phyloP scores from a whole-genome alignment of 75 land plant genomes.

The Pinus albicaulis region DNA sequence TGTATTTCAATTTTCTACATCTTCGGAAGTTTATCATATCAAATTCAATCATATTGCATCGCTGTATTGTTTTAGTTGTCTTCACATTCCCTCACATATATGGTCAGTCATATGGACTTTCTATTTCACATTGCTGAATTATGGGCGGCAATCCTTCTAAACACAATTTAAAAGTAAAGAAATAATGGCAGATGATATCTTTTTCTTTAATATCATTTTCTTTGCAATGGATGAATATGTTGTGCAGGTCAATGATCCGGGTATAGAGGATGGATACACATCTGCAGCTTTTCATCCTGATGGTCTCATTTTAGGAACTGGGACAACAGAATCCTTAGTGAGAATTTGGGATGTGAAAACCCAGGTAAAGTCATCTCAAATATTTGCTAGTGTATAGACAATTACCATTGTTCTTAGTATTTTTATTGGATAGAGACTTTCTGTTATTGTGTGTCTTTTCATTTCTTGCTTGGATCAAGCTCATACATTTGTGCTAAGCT shows the following conservation, averaged over 20 bases:
- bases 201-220: too few relatives aligned
- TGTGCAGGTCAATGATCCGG: slow-evolving; percentile 72
- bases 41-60: slow-evolving; percentile 3
- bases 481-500: neutral
- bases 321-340: slow-evolving; percentile 87
- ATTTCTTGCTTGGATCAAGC: neutral
- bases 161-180: too few relatives aligned
- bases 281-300: slow-evolving; percentile 99
- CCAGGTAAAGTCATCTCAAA: slow-evolving; percentile 47
- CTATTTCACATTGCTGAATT: too few relatives aligned
- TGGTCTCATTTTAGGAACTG: slow-evolving; percentile 98
- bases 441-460: neutral
- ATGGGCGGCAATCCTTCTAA: too few relatives aligned
- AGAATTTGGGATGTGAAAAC: slow-evolving; percentile 99
- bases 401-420: neutral
- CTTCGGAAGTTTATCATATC: neutral
- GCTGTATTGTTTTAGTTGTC: neutral
- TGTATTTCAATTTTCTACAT: neutral
- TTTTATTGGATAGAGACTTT: neutral
- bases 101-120: too few relatives aligned
- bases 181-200: too few relatives aligned
- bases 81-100: neutral
- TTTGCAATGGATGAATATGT: neutral
- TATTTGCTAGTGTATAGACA: neutral
- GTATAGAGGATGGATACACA: slow-evolving; percentile 80